Base-by-base conservation (phyloP, 1,284 basidiomycete genomes). In the Cryptococcus hybrid region DNA sequence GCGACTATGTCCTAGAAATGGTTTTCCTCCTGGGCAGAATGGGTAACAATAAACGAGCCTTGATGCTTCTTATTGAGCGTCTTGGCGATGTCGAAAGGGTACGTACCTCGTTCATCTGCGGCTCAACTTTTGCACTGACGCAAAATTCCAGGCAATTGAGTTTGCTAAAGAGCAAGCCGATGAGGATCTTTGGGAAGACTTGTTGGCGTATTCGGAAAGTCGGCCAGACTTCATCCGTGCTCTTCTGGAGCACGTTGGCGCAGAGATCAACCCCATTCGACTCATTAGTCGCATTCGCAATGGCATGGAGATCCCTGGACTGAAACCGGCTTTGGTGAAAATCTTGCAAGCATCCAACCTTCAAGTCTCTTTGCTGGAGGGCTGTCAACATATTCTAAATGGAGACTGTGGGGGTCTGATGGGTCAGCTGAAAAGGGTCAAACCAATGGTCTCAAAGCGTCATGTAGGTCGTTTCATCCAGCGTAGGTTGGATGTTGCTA, bases 151-250 rank as follows among this genome's bases (percentile, higher is more conserved):
- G 89, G 94, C 95, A 0, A 98, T 99, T 67, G 94, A 97, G 60
- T 99, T 99, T 71, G 95, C 94, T 0, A 95, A 95, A 71, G 94
- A 98, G 74, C 95, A 98, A 75, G 89, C 88, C 58, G 96, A 99
- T 67, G 88, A 93, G 63, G 96, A 99, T 74, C 84, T 99, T 0
- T 99, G 96, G 96, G 95, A 98, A 70, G 93, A 97, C 73, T 82
- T 99, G 9, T 80, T 99, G 18, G 85, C 84, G 59, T 98, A 99
- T 71, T 95, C 95, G 0, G 95, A 98, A 76, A 92, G 90, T 13
- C 82, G 91, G 58, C 96, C 95, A 89, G 90, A 87, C 0, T 99
- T 99, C 80, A 98, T 99, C 52, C 88, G 93, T 3, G 95, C 90
- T 1, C 80, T 99, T 7, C 81, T 96, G 4, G 94, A 99, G 79